phyloP scores from a whole-genome alignment of 352 stramenopile genomes.

The Thalassiosira exigua region DNA sequence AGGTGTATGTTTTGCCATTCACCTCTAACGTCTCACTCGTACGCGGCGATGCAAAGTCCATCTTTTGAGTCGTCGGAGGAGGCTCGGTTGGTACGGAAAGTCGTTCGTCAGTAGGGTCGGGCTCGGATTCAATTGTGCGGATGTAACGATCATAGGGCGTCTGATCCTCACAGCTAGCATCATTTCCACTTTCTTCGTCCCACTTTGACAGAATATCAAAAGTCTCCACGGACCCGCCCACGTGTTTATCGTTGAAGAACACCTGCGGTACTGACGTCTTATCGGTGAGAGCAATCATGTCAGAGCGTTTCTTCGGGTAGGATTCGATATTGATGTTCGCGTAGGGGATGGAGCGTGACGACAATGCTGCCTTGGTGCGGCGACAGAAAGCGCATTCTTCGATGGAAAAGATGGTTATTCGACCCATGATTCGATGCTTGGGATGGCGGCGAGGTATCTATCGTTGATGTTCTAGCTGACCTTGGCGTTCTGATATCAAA shows the following conservation, averaged over 20 bases:
- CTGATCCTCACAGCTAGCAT: neutral
- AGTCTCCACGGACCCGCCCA: slow-evolving; percentile 69
- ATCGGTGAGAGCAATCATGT: slow-evolving; percentile 48
- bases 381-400: slow-evolving; percentile 48
- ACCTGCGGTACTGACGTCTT: slow-evolving; percentile 69
- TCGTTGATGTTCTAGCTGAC: too few relatives aligned
- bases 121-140: slow-evolving; percentile 5
- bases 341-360: slow-evolving; percentile 41
- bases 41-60: neutral
- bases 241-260: slow-evolving; percentile 70
- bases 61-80: slow-evolving; percentile 14
- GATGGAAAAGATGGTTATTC: slow-evolving; percentile 61
- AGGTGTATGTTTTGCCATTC: slow-evolving; percentile 29
- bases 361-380: slow-evolving; percentile 30
- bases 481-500: too few relatives aligned
- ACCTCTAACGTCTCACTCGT: slow-evolving; percentile 17
- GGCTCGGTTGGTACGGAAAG: slow-evolving; percentile 21
- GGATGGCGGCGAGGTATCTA: too few relatives aligned
- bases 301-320: slow-evolving; percentile 42
- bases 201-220: slow-evolving; percentile 44
- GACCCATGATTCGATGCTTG: too few relatives aligned
- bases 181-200: slow-evolving; percentile 35
- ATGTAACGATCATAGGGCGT: slow-evolving; percentile 21
- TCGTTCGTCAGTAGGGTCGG: slow-evolving; percentile 28
- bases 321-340: slow-evolving; percentile 55